Conservation (phyloP, 2,329 filamentous ascomycete species). For the Epichloe gansuensis region DNA sequence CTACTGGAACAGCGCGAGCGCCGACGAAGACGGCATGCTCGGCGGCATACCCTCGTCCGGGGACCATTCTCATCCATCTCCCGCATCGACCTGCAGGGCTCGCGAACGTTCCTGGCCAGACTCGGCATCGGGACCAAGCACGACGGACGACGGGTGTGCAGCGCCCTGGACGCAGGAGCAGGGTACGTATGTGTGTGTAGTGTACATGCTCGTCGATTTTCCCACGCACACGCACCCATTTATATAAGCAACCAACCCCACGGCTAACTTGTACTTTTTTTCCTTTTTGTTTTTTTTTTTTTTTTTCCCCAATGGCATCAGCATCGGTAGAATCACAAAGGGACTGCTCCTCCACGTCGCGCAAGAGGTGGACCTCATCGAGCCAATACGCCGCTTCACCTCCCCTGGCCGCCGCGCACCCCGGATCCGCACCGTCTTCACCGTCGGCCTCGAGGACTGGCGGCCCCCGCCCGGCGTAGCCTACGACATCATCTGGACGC, state of each 20-base stretch:
- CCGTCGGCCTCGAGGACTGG: conserved; percentile 66
- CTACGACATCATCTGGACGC: conserved; percentile 80
- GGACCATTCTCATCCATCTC: conserved; percentile 31
- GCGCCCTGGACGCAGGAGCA: conserved; percentile 26
- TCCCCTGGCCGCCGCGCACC: too few species aligned
- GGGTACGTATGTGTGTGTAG: too few species aligned
- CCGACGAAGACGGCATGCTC: conserved; percentile 59
- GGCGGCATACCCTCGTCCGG: conserved; percentile 44
- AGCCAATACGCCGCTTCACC: too few species aligned
- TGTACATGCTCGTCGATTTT: too few species aligned
- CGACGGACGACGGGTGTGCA: conserved; percentile 17
- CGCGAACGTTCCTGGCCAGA: conserved; percentile 56
- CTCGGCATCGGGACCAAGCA: conserved; percentile 34
- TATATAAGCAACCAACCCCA: too few species aligned
- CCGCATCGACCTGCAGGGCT: conserved; percentile 57
- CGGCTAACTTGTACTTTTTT: too few species aligned
- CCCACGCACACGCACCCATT: too few species aligned
- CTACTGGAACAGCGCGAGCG: conserved; percentile 36
- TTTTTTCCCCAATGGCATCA: too few species aligned
- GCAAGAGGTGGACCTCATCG: conserved; percentile 67
- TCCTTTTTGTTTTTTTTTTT: too few species aligned
- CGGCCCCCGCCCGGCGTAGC: conserved; percentile 26
- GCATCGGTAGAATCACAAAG: too few species aligned
- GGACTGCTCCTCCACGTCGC: too few species aligned
- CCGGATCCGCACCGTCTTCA: conserved; percentile 55